Percentiles rank a stretch among this genome's conserved stretches.
These are phyloP conservation scores for Diospyros lotus DNA, from an alignment of 148 eudicot species.

Conservation along the genomic window DNA sequence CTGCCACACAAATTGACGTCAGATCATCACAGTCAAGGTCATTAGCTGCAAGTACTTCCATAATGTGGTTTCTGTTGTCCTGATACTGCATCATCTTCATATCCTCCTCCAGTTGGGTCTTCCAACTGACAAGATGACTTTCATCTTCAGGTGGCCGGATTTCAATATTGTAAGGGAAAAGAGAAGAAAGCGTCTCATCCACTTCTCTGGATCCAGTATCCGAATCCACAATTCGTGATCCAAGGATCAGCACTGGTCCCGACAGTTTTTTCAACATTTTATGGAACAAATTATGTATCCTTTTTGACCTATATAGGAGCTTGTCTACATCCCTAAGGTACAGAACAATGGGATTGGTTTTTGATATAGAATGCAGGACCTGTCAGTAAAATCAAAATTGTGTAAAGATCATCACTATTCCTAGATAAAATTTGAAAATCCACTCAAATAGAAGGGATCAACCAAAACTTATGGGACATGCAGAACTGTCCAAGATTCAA, in stretches of 20 bases:
- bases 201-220: conserved; percentile 40
- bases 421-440: neutral
- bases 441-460: neutral
- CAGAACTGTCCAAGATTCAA: neutral
- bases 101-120: conserved; percentile 77
- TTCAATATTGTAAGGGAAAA: conserved; percentile 84
- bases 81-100: conserved; percentile 81
- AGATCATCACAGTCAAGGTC: conserved; percentile 91
- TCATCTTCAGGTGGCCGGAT: conserved; percentile 84
- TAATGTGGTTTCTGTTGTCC: conserved; percentile 79
- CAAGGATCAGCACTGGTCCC: conserved; percentile 75
- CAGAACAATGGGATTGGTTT: conserved; percentile 63
- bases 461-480: neutral
- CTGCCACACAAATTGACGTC: conserved; percentile 54
- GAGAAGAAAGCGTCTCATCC: conserved; percentile 59
- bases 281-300: conserved; percentile 60
- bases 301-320: conserved; percentile 70
- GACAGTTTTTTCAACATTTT: conserved; percentile 74
- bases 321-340: conserved; percentile 86
- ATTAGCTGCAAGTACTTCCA: conserved; percentile 83
- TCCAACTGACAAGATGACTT: conserved; percentile 76
- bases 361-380: conserved; percentile 72
- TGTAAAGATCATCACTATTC: neutral
- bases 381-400: conserved; percentile 23
- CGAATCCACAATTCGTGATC: conserved; percentile 59